Conservation (phyloP, 2,329 filamentous ascomycete species). For the Cephalotrichum gorgonifer region DNA sequence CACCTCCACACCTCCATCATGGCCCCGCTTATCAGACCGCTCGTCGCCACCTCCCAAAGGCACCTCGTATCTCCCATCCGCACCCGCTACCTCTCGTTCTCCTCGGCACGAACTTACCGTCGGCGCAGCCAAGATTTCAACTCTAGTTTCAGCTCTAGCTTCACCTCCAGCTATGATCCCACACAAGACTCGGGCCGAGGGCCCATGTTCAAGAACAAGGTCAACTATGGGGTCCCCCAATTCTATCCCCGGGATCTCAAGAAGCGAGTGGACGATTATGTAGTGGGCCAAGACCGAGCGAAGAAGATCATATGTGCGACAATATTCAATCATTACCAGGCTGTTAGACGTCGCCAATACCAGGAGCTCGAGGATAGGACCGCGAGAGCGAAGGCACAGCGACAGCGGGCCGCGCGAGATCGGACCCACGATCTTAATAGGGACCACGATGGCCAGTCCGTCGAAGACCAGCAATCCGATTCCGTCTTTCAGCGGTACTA, state of each 20-base stretch:
- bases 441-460: conserved; percentile 1
- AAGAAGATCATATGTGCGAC: conserved; percentile 90
- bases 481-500: conserved; percentile 1
- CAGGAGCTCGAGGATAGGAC: conserved; percentile 59
- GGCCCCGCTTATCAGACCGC: conserved; percentile 5
- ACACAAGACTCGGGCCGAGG: conserved; percentile 40
- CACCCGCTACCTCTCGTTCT: conserved; percentile 15
- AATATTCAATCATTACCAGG: conserved; percentile 94
- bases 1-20: conserved; percentile 1
- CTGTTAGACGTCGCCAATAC: conserved; percentile 66
- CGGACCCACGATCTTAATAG: conserved; percentile 27
- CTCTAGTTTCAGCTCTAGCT: conserved; percentile 44
- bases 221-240: conserved; percentile 47
- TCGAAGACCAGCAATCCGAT: conserved; percentile 13
- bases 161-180: conserved; percentile 50
- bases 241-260: conserved; percentile 66
- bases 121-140: conserved; percentile 39
- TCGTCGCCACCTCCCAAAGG: conserved; percentile 1
- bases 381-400: conserved; percentile 52
- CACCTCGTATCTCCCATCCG: conserved; percentile 5
- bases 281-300: conserved; percentile 88
- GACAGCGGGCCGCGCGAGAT: conserved; percentile 62
- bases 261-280: conserved; percentile 86
- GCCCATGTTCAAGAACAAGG: conserved; percentile 46
- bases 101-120: conserved; percentile 10